Base-by-base conservation (phyloP, 2,329 filamentous ascomycete genomes). In the Leptographium wingfieldii region DNA sequence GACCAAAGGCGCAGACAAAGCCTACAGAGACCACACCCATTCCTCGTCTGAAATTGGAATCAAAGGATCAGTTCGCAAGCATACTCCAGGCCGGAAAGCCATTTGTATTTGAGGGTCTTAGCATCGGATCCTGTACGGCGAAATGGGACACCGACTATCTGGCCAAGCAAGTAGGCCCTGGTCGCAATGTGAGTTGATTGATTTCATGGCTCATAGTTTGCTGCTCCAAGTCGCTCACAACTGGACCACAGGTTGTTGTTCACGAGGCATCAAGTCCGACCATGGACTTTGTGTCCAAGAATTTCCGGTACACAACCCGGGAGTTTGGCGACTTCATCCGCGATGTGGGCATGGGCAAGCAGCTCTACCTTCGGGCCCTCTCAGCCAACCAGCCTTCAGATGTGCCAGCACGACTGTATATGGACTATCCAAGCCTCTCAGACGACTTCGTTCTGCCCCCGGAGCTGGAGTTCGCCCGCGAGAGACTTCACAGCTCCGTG, bases 281-380 rank as follows among this genome's bases (percentile, higher is more conserved):
- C 54, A 90, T 95, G 86, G 86, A 89, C 65, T 95, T 96, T 68
- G 84, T 84, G 60, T 76, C 78, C 54, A 95, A 95, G 72, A 95
- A 95, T 70, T 95, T 95, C 68, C 73, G 75, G 46, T 95, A 95
- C 68, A 76, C 80, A 10, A 88, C 83, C 4, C 84, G 85, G 63
- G 68, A 74, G 2, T 90, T 95, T 65, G 80, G 77, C 1, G 72
- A 78, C 0, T 91, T 95, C 68, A 75, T 92, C 57, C 70, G 80
- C 40, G 78, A 80, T 57, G 80, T 84, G 22, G 71, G 78, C 25
- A 69, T 70, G 5, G 87, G 87, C 12, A 79, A 78, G 49, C 80
- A 79, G 62, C 74, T 91, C 43, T 96, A 95, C 69, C 75, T 95
- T n/a, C 85, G 91, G 31, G 84, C 89, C 2, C 76, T 95, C 2